phyloP scores from a whole-genome alignment of 1,284 basidiomycete genomes.

The Cryptococcus sp. region DNA sequence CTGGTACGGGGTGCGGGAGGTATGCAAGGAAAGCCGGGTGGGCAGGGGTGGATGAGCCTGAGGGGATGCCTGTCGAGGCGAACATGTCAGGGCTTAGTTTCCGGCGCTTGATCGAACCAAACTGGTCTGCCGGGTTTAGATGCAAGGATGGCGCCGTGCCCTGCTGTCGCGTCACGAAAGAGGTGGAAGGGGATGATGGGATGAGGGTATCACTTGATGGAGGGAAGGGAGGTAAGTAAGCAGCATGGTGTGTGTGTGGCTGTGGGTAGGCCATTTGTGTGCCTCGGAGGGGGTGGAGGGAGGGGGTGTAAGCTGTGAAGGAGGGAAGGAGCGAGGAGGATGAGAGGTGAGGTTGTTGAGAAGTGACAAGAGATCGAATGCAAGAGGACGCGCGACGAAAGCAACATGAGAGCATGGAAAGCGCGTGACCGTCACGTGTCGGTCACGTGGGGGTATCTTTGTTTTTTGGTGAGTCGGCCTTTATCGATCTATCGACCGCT shows the following conservation, averaged over 20 bases:
- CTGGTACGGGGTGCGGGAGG: not conserved
- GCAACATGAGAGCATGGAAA: not conserved
- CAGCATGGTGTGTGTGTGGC: not conserved
- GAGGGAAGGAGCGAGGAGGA: not conserved
- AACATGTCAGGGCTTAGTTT: constrained; percentile 9
- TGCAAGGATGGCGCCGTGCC: no score
- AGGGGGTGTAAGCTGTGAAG: not conserved
- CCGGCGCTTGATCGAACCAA: constrained; percentile 3
- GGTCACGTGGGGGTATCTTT: no score
- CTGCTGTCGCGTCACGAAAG: no score
- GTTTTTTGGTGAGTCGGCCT: no score
- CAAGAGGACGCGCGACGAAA: not conserved
- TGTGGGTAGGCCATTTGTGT: not conserved
- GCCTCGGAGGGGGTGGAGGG: not conserved
- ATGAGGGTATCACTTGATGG: not conserved
- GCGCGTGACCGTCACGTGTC: no score
- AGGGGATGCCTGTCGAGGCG: not conserved
- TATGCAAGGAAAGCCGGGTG: not conserved
- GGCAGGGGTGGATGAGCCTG: not conserved
- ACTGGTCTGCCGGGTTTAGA: not conserved
- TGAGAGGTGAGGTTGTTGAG: no score
- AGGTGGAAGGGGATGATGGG: not conserved
- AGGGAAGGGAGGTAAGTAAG: not conserved
- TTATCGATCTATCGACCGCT: not conserved
- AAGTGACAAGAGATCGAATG: no score